A percentile compares a stretch with the other conserved stretches of the same genome.
These are phyloP conservation scores for Geotrichum phurueaensis DNA, from an alignment of 1,139 yeast genomes.

Conservation along the genomic window DNA sequence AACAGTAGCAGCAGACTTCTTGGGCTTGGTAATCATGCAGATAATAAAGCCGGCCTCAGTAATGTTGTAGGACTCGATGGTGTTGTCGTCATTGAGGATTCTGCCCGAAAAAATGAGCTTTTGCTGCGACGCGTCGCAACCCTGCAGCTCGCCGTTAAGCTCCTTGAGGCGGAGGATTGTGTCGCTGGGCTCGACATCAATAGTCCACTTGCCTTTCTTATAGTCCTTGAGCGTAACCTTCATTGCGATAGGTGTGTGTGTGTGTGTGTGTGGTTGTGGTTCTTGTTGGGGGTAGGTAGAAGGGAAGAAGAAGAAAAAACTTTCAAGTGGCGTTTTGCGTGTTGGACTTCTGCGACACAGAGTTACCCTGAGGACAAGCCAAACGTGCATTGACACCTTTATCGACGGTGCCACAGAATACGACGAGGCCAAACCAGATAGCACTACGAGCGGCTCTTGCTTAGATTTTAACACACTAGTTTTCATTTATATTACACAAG, in stretches of 20 bases:
- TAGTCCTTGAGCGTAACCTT: conserved; percentile 83
- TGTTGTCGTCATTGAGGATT: conserved; percentile 77
- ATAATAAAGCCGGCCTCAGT: conserved; percentile 84
- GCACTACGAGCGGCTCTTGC: not conserved
- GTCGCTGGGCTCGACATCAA: conserved; percentile 67
- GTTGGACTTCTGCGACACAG: not conserved
- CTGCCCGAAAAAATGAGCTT: conserved; percentile 91
- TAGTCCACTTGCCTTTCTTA: conserved; percentile 79
- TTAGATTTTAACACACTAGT: no score
- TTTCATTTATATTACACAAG: no score
- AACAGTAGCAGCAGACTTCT: conserved; percentile 25
- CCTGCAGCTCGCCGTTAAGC: conserved; percentile 61
- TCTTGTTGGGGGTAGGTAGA: not conserved
- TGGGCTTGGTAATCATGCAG: conserved; percentile 69
- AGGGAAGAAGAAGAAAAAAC: conserved; percentile 5
- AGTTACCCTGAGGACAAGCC: conserved; percentile 8
- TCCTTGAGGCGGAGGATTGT: conserved; percentile 67
- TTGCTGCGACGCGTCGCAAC: conserved; percentile 67
- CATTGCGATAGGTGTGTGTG: conserved; percentile 43
- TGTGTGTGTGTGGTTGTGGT: not conserved
- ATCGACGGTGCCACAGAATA: not conserved
- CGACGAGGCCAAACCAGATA: not conserved
- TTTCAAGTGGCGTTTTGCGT: conserved; percentile 10
- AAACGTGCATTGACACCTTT: not conserved
- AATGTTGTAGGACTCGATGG: conserved; percentile 64